Evolutionary conservation across 306 rosid genomes (phyloP).

Genomic region (Acacia acuminata): DNA sequence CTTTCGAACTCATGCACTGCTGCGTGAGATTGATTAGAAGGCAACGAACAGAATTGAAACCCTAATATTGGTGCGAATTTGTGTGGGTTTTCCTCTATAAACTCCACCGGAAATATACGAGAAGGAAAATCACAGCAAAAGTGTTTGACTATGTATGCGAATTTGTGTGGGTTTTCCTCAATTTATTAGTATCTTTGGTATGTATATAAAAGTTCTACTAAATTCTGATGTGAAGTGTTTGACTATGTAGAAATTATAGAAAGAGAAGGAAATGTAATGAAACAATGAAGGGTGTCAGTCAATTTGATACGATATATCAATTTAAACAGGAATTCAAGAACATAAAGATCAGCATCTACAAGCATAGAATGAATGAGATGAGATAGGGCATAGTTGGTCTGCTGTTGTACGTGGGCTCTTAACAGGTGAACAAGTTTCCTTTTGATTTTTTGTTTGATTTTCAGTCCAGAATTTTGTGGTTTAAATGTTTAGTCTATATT

Average conservation of each 20-base stretch:
- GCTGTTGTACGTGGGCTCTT: slow-evolving; percentile 85
- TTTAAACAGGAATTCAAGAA: background rate
- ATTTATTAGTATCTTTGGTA: background rate
- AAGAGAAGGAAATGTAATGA: background rate
- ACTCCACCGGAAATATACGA: no score
- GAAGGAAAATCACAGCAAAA: no score
- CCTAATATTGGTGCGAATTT: no score
- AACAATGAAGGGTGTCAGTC: background rate
- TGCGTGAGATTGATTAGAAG: no score
- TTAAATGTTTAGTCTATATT: background rate
- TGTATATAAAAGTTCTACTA: background rate
- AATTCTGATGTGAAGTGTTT: slow-evolving; percentile 8
- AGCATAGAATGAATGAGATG: background rate
- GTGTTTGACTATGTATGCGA: no score
- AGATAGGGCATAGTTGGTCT: slow-evolving; percentile 49
- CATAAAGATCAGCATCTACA: background rate
- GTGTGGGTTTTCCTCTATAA: no score
- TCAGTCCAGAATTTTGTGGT: background rate
- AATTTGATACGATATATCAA: background rate
- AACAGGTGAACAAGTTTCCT: slow-evolving; percentile 66
- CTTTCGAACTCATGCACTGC: no score
- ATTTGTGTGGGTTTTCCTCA: no score
- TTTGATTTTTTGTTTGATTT: slow-evolving; percentile 27
- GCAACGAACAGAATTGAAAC: no score
- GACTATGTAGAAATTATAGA: background rate